phyloP scores from a whole-genome alignment of 2,329 filamentous ascomycete species.

The Aschersonia sp. region DNA sequence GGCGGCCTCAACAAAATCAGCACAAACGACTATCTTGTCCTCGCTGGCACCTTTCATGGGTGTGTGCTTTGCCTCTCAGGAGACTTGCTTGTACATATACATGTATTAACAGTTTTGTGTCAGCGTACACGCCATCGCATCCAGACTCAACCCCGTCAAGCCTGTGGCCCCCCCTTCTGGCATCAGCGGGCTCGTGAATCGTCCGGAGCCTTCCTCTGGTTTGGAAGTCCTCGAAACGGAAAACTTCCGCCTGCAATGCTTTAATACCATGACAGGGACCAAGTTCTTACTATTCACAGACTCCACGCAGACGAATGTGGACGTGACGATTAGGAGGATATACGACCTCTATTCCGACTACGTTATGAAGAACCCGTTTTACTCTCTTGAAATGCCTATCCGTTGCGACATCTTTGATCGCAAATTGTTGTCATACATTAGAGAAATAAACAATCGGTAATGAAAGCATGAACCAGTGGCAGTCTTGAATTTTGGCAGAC shows the following conservation, averaged over 20 bases:
- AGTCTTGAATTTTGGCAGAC: too few relatives aligned
- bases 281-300: slow-evolving; percentile 97
- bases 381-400: slow-evolving; percentile 94
- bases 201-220: slow-evolving; percentile 56
- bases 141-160: slow-evolving; percentile 44
- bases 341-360: slow-evolving; percentile 95
- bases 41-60: slow-evolving; percentile 96
- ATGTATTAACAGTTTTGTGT: not conserved
- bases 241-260: slow-evolving; percentile 91
- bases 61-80: slow-evolving; percentile 22
- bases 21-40: slow-evolving; percentile 91
- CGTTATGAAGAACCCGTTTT: slow-evolving; percentile 99
- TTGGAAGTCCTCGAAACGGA: slow-evolving; percentile 88
- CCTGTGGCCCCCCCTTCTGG: slow-evolving; percentile 18
- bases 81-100: too few relatives aligned
- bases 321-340: slow-evolving; percentile 66
- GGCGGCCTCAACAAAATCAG: slow-evolving; percentile 73
- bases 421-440: slow-evolving; percentile 67
- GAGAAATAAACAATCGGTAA: slow-evolving; percentile 50
- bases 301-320: slow-evolving; percentile 71
- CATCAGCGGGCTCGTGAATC: slow-evolving; percentile 22
- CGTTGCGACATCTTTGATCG: slow-evolving; percentile 91
- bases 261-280: slow-evolving; percentile 82
- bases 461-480: not conserved
- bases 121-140: slow-evolving; percentile 56